Evolutionary conservation across 352 stramenopile species (phyloP).

Genomic region (Blastocystis sp.): DNA sequence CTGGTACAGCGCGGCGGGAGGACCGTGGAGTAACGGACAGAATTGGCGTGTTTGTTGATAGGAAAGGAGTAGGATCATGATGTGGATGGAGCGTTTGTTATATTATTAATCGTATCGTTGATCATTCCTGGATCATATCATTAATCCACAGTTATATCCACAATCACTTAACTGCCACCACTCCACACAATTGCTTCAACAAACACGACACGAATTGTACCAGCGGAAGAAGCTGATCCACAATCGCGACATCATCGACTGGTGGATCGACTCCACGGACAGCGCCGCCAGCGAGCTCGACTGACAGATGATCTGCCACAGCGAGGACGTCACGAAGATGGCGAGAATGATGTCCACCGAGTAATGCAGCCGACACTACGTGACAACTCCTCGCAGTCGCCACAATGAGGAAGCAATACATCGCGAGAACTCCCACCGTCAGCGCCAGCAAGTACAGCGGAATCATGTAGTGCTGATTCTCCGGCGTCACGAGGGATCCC

Average conservation of each 20-base stretch:
- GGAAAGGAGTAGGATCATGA: background rate
- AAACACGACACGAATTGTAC: background rate
- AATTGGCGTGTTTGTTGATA: constrained; percentile 29
- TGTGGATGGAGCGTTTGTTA: too few species aligned
- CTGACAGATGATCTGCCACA: constrained; percentile 27
- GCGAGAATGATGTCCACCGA: constrained; percentile 34
- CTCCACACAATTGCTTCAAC: too few species aligned
- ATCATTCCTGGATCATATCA: too few species aligned
- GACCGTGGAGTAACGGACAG: constrained; percentile 69
- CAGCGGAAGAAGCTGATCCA: constrained; percentile 16
- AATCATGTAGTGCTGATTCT: background rate
- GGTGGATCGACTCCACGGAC: background rate
- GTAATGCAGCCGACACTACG: constrained; percentile 39
- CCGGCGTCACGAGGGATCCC: background rate
- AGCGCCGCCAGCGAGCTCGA: background rate
- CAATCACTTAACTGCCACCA: too few species aligned
- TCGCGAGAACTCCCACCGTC: background rate
- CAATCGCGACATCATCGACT: background rate
- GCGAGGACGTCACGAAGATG: background rate
- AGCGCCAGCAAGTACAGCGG: constrained; percentile 11
- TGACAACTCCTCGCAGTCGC: too few species aligned
- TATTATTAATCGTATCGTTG: too few species aligned
- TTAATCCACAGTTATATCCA: too few species aligned
- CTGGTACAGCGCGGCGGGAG: constrained; percentile 88
- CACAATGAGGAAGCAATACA: background rate